A percentile compares a stretch with the other conserved stretches of the same genome.
Evolutionary conservation across 2,329 filamentous ascomycete species (phyloP).

Genomic region (Penicillium hesseltinei): DNA sequence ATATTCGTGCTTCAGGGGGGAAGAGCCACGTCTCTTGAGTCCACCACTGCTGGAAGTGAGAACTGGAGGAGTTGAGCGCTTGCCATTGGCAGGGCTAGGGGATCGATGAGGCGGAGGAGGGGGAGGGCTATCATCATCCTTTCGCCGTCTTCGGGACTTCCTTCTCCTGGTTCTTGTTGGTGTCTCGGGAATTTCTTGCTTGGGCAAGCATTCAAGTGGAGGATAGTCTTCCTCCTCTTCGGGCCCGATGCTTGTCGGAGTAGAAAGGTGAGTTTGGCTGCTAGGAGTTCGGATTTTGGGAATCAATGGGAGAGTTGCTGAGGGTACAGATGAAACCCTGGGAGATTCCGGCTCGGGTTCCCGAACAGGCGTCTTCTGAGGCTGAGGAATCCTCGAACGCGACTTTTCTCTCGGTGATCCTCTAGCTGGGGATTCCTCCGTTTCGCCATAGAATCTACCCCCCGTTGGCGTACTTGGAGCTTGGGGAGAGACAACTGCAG

Average conservation of each 20-base stretch:
- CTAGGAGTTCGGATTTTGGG: constrained; percentile 43
- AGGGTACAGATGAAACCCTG: constrained; percentile 49
- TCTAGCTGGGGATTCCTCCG: constrained; percentile 11
- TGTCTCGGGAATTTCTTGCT: constrained; percentile 21
- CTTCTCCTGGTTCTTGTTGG: constrained; percentile 27
- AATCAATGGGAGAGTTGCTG: constrained; percentile 45
- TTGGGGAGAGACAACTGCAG: constrained; percentile 8
- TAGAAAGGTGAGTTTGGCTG: constrained; percentile 34
- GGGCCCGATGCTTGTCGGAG: constrained; percentile 19
- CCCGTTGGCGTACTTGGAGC: constrained; percentile 8
- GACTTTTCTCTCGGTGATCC: constrained; percentile 19
- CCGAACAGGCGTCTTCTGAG: constrained; percentile 27
- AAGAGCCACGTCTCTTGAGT: constrained; percentile 72
- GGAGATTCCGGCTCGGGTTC: constrained; percentile 34
- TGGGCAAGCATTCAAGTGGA: constrained; percentile 20
- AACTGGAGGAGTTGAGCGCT: constrained; percentile 45
- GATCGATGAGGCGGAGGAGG: constrained; percentile 51
- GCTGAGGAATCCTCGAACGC: constrained; percentile 11
- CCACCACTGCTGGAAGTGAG: constrained; percentile 50
- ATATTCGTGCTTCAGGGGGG: constrained; percentile 95
- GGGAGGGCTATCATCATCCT: constrained; percentile 37
- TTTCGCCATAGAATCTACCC: constrained; percentile 18
- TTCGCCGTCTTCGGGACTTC: constrained; percentile 29
- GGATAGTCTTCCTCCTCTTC: constrained; percentile 35
- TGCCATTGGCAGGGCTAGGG: constrained; percentile 50